phyloP scores from a whole-genome alignment of 129 eudicot species.

The Silybum marianum region DNA sequence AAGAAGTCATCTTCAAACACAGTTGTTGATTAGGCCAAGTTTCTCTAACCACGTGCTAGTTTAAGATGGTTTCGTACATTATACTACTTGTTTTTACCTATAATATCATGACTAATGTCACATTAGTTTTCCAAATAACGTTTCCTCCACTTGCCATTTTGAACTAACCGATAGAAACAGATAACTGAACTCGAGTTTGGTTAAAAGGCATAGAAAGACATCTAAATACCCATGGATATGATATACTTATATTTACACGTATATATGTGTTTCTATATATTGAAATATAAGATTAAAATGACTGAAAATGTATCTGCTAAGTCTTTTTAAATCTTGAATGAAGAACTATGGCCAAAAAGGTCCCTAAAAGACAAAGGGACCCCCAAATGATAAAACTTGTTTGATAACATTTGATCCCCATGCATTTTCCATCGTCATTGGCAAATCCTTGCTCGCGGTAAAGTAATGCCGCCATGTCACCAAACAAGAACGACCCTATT shows the following conservation, averaged over 20 bases:
- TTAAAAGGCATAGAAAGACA: neutral
- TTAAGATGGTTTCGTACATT: slow-evolving; percentile 6
- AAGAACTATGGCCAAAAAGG: slow-evolving; percentile 60
- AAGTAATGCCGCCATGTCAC: slow-evolving; percentile 73
- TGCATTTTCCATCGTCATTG: slow-evolving; percentile 49
- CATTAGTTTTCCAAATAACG: neutral
- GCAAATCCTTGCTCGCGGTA: slow-evolving; percentile 42
- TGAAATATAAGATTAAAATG: neutral
- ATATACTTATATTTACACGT: slow-evolving; percentile 3
- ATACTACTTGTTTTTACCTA: slow-evolving; percentile 11
- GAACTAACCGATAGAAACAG: neutral
- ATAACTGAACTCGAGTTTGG: slow-evolving; percentile 18
- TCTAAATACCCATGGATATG: neutral
- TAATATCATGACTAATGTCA: neutral
- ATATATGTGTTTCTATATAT: neutral
- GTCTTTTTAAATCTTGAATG: slow-evolving; percentile 54
- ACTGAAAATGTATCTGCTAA: neutral
- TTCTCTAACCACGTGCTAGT: slow-evolving; percentile 18
- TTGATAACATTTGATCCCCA: slow-evolving; percentile 69
- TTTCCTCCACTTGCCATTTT: neutral
- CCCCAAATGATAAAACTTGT: slow-evolving; percentile 82
- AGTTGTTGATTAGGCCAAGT: slow-evolving; percentile 24
- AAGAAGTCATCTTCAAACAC: slow-evolving; percentile 13
- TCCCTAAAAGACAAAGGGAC: slow-evolving; percentile 61
- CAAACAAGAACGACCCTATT: slow-evolving; percentile 80